phyloP scores from a whole-genome alignment of 2,329 filamentous ascomycete genomes.

The Fusarium torulosum region DNA sequence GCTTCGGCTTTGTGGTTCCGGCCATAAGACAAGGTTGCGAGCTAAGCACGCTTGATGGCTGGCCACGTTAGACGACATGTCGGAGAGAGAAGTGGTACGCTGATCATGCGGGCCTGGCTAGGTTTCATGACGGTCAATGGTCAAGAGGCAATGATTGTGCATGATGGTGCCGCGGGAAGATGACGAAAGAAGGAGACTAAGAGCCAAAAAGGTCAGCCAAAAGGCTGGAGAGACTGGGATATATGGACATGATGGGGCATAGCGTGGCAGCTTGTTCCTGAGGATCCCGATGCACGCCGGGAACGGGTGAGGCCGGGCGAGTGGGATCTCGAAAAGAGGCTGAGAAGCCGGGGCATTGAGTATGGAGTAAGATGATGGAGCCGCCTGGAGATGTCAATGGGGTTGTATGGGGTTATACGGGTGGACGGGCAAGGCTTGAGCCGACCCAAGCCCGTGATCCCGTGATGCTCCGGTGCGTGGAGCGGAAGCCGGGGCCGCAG shows the following conservation, averaged over 20 bases:
- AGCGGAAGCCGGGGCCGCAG: constrained; percentile 41
- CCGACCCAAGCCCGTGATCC: constrained; percentile 48
- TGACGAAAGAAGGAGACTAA: constrained; percentile 41
- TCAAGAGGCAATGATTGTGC: constrained; percentile 39
- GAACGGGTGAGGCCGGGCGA: constrained; percentile 46
- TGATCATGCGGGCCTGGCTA: constrained; percentile 29
- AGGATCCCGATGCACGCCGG: constrained; percentile 48
- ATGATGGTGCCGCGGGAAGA: constrained; percentile 45
- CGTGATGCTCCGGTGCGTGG: constrained; percentile 50
- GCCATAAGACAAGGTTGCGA: constrained; percentile 18
- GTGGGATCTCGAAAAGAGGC: constrained; percentile 44
- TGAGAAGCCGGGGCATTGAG: constrained; percentile 45
- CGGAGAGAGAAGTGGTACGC: constrained; percentile 25
- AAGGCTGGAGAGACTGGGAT: constrained; percentile 13
- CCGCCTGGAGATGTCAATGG: constrained; percentile 27
- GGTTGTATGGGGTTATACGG: constrained; percentile 37
- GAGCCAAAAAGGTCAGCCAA: constrained; percentile 23
- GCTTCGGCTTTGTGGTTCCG: constrained; percentile 28
- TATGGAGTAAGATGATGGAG: constrained; percentile 43
- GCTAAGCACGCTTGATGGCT: constrained; percentile 1
- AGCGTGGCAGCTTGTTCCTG: constrained; percentile 44
- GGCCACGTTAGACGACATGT: constrained; percentile 15
- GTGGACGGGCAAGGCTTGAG: constrained; percentile 41
- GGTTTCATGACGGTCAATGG: constrained; percentile 36
- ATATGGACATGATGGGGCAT: constrained; percentile 27